Evolutionary conservation across 768 basidiomycete species (phyloP).

Genomic region (Panellus pusillus): DNA sequence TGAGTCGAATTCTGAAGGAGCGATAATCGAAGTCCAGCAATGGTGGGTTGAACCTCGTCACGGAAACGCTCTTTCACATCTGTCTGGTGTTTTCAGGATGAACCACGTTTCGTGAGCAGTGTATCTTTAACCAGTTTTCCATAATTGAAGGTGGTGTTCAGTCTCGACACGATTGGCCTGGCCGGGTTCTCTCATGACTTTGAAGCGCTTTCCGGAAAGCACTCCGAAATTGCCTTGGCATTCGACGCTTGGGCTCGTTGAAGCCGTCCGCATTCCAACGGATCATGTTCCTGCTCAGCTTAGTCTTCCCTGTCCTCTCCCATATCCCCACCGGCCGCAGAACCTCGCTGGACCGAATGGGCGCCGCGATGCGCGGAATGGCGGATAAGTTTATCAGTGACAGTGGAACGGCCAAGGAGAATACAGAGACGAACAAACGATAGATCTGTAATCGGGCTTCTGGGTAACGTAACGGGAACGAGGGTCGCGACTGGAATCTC

Average conservation of each 20-base stretch:
- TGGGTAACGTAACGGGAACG: slow-evolving; percentile 16
- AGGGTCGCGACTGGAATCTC: neutral
- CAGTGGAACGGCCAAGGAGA: neutral
- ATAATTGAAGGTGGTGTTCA: slow-evolving; percentile 10
- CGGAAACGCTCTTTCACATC: neutral
- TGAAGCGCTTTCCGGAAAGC: slow-evolving; percentile 38
- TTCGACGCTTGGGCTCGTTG: slow-evolving; percentile 26
- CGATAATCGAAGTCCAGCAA: slow-evolving; percentile 37
- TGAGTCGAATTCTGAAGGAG: slow-evolving; percentile 5
- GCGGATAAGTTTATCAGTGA: too few species aligned
- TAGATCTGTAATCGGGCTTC: slow-evolving; percentile 26
- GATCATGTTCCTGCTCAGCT: slow-evolving; percentile 8
- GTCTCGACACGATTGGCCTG: slow-evolving; percentile 45
- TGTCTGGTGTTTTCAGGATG: slow-evolving; percentile 29
- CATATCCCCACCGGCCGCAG: slow-evolving; percentile 13
- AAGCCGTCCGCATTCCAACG: neutral
- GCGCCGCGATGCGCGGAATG: too few species aligned
- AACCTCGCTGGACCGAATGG: neutral
- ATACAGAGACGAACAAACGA: slow-evolving; percentile 4
- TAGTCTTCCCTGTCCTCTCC: slow-evolving; percentile 13
- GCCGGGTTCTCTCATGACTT: slow-evolving; percentile 49
- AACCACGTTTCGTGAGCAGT: slow-evolving; percentile 37
- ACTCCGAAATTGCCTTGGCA: slow-evolving; percentile 23
- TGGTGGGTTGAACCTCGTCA: slow-evolving; percentile 24
- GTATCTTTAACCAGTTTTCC: neutral